phyloP scores from a whole-genome alignment of 805 yeast species.

The Metschnikowia corniflorae region DNA sequence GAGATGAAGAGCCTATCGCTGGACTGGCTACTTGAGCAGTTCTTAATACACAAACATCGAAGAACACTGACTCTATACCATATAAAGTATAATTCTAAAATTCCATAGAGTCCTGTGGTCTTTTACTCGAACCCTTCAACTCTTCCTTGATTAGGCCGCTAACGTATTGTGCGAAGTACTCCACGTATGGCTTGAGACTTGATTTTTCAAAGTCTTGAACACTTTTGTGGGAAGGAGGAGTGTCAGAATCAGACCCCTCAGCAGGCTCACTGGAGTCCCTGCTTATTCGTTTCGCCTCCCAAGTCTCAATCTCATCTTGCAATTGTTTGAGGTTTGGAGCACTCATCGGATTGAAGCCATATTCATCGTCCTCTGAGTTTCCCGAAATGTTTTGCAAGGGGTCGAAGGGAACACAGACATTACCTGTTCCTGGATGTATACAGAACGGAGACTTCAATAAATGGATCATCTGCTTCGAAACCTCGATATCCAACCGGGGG shows the following conservation, averaged over 20 bases:
- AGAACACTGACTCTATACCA: too few species aligned
- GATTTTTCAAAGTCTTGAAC: slow-evolving; percentile 59
- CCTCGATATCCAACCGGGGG: slow-evolving; percentile 92
- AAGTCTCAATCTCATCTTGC: slow-evolving; percentile 58
- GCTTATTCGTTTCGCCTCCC: slow-evolving; percentile 36
- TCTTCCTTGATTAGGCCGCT: slow-evolving; percentile 55
- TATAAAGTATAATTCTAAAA: too few species aligned
- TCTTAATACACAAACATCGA: background rate
- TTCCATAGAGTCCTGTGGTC: slow-evolving; percentile 29
- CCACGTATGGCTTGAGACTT: slow-evolving; percentile 65
- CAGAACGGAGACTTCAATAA: slow-evolving; percentile 95
- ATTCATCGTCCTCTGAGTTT: slow-evolving; percentile 34
- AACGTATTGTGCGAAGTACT: slow-evolving; percentile 63
- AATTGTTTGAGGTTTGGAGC: slow-evolving; percentile 74
- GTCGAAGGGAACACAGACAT: slow-evolving; percentile 87
- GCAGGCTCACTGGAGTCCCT: slow-evolving; percentile 25
- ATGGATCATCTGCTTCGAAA: slow-evolving; percentile 84
- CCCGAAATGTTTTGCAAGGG: slow-evolving; percentile 38
- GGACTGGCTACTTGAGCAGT: background rate
- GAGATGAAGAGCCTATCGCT: slow-evolving; percentile 8
- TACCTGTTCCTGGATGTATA: slow-evolving; percentile 93
- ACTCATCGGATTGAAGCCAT: slow-evolving; percentile 68
- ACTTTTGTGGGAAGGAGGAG: slow-evolving; percentile 12
- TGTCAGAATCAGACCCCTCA: slow-evolving; percentile 23
- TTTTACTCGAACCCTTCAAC: slow-evolving; percentile 27